These are phyloP conservation scores for Albugo laibachii DNA, from an alignment of 352 stramenopile genomes.

Conservation along the genomic window DNA sequence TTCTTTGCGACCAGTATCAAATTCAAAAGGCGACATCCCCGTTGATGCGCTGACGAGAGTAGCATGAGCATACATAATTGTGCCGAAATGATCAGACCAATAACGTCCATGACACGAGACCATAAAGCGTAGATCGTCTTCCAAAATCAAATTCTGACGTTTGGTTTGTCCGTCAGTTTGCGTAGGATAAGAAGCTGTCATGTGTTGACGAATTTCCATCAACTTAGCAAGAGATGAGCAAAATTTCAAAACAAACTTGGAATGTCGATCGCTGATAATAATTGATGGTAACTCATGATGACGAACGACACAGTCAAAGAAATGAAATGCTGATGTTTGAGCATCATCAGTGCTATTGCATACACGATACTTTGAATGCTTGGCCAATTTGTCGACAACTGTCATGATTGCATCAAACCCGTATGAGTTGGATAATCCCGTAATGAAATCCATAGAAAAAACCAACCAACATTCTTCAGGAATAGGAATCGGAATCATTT, in stretches of 20 bases:
- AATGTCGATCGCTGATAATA: constrained; percentile 4
- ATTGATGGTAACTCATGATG: background rate
- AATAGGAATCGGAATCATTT: constrained; percentile 4
- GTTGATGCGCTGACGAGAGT: constrained; percentile 5
- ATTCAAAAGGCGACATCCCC: constrained; percentile 1
- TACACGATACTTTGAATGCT: background rate
- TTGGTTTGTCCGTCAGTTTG: constrained; percentile 6
- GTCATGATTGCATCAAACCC: background rate
- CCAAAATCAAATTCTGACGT: constrained; percentile 1
- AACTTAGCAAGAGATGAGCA: constrained; percentile 1
- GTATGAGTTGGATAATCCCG: background rate
- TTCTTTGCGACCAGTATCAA: background rate
- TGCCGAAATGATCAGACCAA: constrained; percentile 7
- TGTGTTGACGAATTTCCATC: constrained; percentile 3
- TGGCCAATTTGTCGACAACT: background rate
- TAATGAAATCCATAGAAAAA: background rate
- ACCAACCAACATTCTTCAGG: background rate
- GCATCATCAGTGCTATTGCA: background rate
- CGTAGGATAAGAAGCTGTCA: background rate
- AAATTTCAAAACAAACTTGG: constrained; percentile 5
- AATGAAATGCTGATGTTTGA: background rate
- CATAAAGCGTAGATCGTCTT: constrained; percentile 7
- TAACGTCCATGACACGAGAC: constrained; percentile 7
- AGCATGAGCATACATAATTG: constrained; percentile 10
- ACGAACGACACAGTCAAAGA: background rate